Base-by-base conservation (phyloP, 352 stramenopile genomes). In the Blastocystis hominis region DNA sequence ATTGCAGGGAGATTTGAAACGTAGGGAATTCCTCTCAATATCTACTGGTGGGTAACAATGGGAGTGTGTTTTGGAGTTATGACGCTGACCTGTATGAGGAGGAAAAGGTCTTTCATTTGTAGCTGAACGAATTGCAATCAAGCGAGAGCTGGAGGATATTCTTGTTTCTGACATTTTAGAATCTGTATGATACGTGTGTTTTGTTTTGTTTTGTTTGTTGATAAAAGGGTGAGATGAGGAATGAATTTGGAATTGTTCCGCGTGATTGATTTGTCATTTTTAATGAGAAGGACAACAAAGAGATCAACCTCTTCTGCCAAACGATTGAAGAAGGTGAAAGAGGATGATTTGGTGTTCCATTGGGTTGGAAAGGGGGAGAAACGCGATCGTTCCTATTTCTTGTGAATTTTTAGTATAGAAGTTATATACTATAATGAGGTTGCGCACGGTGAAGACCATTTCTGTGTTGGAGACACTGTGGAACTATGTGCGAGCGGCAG, bases 11-110 rank as follows among this genome's bases (percentile, higher is more conserved):
- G 6, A 10, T 20, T 54, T 84, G 20, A 84, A 20, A 20, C 17
- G 10, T 20, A 84, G 72, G 72, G 72, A 84, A 38, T 84, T 47
- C 72, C 72, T 2, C n/a, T 66, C 20, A 66, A 69, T 50, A 17
- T 69, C 6, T 84, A 68, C 42, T 84, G 72, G 72, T 84, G 72
- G 72, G 17, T 59, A 42, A 84, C 72, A 10, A 84, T 84, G 72
- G 10, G 59, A 1, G n/a, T 20, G 40, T 84, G 72, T 40, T 66
- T 84, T 46, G 30, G 66, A 20, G 34, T 30, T 15, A 64, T 84
- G 56, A 84, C 53, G 17, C 55, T 84, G 10, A 20, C 68, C 6
- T 17, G 72, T 84, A 47, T 34, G 38, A 1, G 50, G 47, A 0
- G 13, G 47, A 0, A 53, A 50, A 30, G 3, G 0, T 17, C 2